Base-by-base conservation (phyloP, 2,329 filamentous ascomycete species). In the Fusarium redolens region DNA sequence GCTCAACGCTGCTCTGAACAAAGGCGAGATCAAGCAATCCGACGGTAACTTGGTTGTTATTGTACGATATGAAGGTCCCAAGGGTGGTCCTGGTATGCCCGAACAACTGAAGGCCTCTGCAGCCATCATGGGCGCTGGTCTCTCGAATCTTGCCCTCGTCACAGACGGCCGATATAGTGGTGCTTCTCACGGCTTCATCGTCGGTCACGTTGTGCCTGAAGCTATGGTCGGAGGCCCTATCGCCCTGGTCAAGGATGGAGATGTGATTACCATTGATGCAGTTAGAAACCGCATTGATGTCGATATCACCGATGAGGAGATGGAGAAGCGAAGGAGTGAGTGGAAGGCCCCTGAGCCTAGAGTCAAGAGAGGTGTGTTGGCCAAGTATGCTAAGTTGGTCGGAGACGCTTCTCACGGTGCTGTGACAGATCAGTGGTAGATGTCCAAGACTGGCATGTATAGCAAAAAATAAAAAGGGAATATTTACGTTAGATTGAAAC, bases 31-130 rank as follows among this genome's bases (percentile, higher is more conserved):
- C 80, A 79, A 75, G 40, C 76, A 79, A 25, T 81, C 83, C 22
- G 84, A 84, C 68, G 94, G 96, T 79, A 96, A 97, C 79, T 87
- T 97, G 18, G 96, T 98, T 25, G 85, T 98, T 33, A 91, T 98
- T 37, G 95, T 98, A 60, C 92, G 96, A 28, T 98, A 98, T 80
- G 96, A 98, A 81, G 96, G 96, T 0, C 96, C 96, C 17, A 95
- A 94, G 80, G 96, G 96, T 70, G 96, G 96, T 0, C 96, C 96
- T 0, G 96, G 96, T 47, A 98, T 98, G 96, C 96, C 95, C 4
- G 96, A 98, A 83, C 95, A 97, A 83, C 88, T 98, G 48, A 94
- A 93, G 80, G 93, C 96, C 15, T 93, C 90, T 65, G 95, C 95
- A 0, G 94, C 95, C 22, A 93, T 98, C 75, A 97, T 97, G 92